Base-by-base conservation (phyloP, 1,139 yeast genomes). In the Geotrichum australiense region DNA sequence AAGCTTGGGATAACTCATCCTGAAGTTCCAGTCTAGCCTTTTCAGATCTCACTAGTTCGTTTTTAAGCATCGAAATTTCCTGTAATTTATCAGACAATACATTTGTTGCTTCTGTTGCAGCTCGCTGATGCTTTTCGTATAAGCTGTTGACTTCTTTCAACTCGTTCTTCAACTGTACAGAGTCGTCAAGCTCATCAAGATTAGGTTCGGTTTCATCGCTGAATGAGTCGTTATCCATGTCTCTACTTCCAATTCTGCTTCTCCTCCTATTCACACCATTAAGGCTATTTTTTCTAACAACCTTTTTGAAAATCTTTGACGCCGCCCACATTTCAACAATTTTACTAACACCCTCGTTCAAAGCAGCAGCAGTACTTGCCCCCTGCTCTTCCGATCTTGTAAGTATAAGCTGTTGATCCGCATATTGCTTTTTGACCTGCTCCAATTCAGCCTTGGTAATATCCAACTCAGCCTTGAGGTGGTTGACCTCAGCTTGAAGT, bases 71-170 rank as follows among this genome's bases (percentile, higher is more conserved):
- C 6, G 54, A 46, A 16, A 58, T 47, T 44, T 56, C 54, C 18
- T 48, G 45, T 33, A 53, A 48, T 1, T 57, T 54, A 8, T 31
- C 44, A 2, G 53, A 42, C 5, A 59, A 50, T 23, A 59, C 58
- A 15, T 35, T 41, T 1, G 54, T 49, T 4, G 61, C 55, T 42
- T 48, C 50, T 14, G 52, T 58, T 10, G 61, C 54, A 1, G 65
- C 65, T 10, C 48, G 50, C 47, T 52, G 53, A 41, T 62, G 64
- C 16, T 53, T 31, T 38, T 53, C 56, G 41, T 59, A 61, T n/a
- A 59, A 51, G 34, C 50, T 37, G 10, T 41, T 46, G 14, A 53
- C 49, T 4, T 53, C 53, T 2, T 44, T 52, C 24, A 55, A 43
- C 42, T 51, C 50, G n/a, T 39, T 39, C 25, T 50, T 53, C 24